Evolutionary conservation across 1,284 basidiomycete species (phyloP).

Genomic region (Tetrapyrgos nigripes): DNA sequence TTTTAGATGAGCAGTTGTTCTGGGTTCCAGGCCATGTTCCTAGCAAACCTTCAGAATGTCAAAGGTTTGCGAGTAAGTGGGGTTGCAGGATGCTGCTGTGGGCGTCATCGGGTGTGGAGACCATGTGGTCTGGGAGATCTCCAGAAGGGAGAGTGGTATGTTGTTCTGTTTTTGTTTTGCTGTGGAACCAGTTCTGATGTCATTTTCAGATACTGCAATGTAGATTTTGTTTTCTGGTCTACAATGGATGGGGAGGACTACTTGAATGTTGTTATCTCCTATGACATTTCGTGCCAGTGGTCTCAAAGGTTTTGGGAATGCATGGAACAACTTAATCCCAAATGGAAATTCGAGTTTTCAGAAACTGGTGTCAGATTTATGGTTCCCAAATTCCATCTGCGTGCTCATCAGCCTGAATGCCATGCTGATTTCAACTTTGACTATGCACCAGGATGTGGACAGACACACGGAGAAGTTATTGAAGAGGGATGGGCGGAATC

Average conservation of each 20-base stretch:
- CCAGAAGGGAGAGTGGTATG: constrained; percentile 16
- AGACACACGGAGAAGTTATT: constrained; percentile 17
- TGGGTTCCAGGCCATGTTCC: background rate
- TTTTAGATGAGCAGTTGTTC: constrained; percentile 3
- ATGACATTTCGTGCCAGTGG: constrained; percentile 7
- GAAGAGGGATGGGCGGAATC: constrained; percentile 14
- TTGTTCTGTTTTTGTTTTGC: background rate
- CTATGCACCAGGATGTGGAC: constrained; percentile 10
- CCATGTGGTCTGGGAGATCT: background rate
- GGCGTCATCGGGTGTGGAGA: constrained; percentile 3
- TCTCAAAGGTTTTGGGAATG: background rate
- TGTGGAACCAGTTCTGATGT: background rate
- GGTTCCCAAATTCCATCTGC: constrained; percentile 22
- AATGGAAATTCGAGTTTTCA: background rate
- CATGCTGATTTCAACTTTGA: constrained; percentile 16
- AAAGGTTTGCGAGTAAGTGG: constrained; percentile 12
- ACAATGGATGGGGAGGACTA: background rate
- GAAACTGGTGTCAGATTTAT: background rate
- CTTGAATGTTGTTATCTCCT: background rate
- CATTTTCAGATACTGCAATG: constrained; percentile 4
- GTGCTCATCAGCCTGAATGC: constrained; percentile 15
- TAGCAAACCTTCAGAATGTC: constrained; percentile 1
- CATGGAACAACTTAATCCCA: background rate
- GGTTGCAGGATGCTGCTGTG: constrained; percentile 12
- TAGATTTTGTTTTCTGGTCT: background rate